Evolutionary conservation across 2,329 filamentous ascomycete species (phyloP), one percentile per base, ranked within the genome.

Genomic region (Arthrobotrys megalospora): DNA sequence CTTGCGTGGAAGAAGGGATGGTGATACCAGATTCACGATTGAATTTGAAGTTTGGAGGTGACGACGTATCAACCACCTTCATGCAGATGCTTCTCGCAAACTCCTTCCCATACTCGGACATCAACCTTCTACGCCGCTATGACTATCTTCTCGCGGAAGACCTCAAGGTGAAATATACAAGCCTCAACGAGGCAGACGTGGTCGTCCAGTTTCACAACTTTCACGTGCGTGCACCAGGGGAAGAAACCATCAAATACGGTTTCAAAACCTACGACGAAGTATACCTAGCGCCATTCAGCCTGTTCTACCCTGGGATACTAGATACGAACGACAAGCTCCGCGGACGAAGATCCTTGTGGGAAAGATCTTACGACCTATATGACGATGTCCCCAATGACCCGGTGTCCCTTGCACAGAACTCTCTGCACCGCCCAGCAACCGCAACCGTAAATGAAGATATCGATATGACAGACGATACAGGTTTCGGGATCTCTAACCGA

Each of bases 251-350:
- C 80, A 97, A 97, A 85, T 98, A 97, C 85, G 90, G 91, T 47
- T 98, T 97, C 88, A 98, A 98, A 87, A 94, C 93, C 0, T 99
- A 98, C 82, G 96, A 99, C 81, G 96, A 98, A 84, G 92, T 96
- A 21, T 93, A 97, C 81, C 88, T 99, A n/a, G 92, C 96, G 0
- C 92, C 94, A 0, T 93, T 97, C 91, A 94, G 81, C n/a, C 92
- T 94, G 82, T 97, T 96, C 84, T 92, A 95, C 77, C 95, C 96
- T 0, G 86, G 89, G 1, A 91, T 97, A 68, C 97, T 98, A 81
- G 93, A 97, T 83, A 91, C 94, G 81, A 90, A 88, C 32, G 85
- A 88, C 41, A 99, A 99, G 86, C 88, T 98, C 10, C 86, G 88
- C 19, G 91, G 93, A 48, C 90, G 95, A 62, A 90, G 93, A 80